Evolutionary conservation across 352 stramenopile genomes (phyloP), one percentile per base, ranked within the genome.

Genomic region (Phytophthora gonapodyides): DNA sequence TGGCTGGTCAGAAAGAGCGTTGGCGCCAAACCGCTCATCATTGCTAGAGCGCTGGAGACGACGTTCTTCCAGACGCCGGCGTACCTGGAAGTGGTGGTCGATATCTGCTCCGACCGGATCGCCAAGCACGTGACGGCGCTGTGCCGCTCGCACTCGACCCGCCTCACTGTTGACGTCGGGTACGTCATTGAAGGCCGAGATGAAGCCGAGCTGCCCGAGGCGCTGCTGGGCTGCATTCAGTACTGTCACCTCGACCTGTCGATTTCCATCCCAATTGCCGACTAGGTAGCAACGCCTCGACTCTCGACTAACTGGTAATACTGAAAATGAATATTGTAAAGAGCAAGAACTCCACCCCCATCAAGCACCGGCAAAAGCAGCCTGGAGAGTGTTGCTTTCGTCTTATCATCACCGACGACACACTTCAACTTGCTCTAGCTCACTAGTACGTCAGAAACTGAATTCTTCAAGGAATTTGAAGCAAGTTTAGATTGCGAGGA

Each of bases 1-100:
- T 96, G 84, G 84, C 59, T 96, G 31, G 75, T 96, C 30, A 82
- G 87, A 58, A 92, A 93, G 52, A 91, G 83, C 36, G 83, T 94
- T 1, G 83, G 84, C 19, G 67, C 61, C 61, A 93, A 93, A 62
- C 84, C 87, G 5, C 78, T 91, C 19, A 93, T 93, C 46, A 69
- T 96, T 24, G 73, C 76, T 8, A 81, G 91, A 49, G 76, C 70
- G 1, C 56, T 96, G 8, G 64, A 87, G 47, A 76, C 89, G 34
- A 65, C 62, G 4, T 96, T 84, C 57, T 94, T 68, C 58, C 73
- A 87, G 51, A 82, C 71, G 0, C 46, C 67, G 9, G 69, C 67
- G 19, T 96, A 94, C 58, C 68, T 94, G 31, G 87, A 96, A 61
- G 84, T 75, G 13, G 82, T 82, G 38, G 78, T 92, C 24, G 87